Evolutionary conservation across 2,329 filamentous ascomycete genomes (phyloP).

Genomic region (Colletotrichum sp.): DNA sequence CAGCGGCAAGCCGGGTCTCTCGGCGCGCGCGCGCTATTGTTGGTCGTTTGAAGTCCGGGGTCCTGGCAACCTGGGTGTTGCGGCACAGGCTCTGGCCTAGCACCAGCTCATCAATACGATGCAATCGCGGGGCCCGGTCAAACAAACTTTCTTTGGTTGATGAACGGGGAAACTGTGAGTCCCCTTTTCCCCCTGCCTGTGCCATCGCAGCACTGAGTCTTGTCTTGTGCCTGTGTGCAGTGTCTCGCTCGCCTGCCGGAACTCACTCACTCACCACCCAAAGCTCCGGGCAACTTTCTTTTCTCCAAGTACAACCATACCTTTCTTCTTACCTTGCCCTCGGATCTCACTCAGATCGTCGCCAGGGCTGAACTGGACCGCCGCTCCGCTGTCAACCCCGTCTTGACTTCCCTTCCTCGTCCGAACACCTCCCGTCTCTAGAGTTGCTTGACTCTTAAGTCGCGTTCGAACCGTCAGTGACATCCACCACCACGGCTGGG

Average conservation of each 20-base stretch:
- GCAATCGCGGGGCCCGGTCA: slow-evolving; percentile 4
- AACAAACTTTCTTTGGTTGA: background rate
- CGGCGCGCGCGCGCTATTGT: background rate
- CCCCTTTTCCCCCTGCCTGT: background rate
- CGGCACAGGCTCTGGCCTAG: slow-evolving; percentile 2
- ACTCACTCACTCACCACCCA: background rate
- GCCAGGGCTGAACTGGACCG: background rate
- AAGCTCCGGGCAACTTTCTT: background rate
- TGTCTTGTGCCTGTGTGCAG: background rate
- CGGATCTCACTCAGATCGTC: background rate
- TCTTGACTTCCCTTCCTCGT: background rate
- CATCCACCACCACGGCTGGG: background rate
- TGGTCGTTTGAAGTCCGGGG: background rate
- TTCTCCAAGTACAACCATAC: background rate
- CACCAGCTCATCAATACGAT: background rate
- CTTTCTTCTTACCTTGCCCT: background rate
- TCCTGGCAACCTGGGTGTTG: background rate
- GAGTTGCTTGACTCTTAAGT: background rate
- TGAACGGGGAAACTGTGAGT: background rate
- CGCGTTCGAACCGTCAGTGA: background rate
- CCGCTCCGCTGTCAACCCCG: background rate
- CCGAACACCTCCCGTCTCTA: background rate
- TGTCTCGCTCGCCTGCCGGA: background rate
- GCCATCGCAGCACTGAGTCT: background rate
- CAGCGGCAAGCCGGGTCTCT: background rate